These are phyloP conservation scores for Ilyonectria sp. DNA, from an alignment of 2,329 filamentous ascomycete genomes.

Conservation along the genomic window DNA sequence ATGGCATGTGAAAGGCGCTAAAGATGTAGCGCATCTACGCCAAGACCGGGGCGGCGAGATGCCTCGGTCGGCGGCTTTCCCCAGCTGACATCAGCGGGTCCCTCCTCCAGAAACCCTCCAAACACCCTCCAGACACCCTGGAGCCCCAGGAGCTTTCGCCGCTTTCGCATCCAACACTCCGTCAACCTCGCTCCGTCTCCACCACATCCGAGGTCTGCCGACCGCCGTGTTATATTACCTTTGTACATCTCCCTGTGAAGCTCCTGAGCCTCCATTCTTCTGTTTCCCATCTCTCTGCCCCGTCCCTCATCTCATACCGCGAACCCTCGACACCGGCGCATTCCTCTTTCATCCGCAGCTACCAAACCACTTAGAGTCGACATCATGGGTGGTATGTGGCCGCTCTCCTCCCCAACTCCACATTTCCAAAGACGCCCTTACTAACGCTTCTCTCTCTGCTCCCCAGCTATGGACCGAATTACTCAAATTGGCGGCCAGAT, in stretches of 20 bases:
- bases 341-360: conserved; percentile 3
- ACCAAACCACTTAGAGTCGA: conserved; percentile 18
- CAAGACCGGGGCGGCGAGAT: conserved; percentile 47
- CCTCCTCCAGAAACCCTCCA: conserved; percentile 22
- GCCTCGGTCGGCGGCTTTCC: conserved; percentile 50
- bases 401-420: background rate
- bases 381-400: conserved; percentile 58
- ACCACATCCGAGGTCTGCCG: conserved; percentile 49
- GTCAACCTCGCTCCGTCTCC: conserved; percentile 36
- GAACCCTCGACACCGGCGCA: background rate
- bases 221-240: conserved; percentile 40
- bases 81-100: conserved; percentile 47
- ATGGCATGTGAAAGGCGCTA: conserved; percentile 53
- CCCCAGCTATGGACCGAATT: conserved; percentile 70
- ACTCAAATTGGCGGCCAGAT: conserved; percentile 75
- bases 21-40: conserved; percentile 30
- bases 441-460: conserved; percentile 26
- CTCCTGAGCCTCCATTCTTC: conserved; percentile 13
- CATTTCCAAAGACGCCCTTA: background rate
- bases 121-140: conserved; percentile 13
- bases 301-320: background rate
- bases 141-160: conserved; percentile 33
- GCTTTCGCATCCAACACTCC: conserved; percentile 19
- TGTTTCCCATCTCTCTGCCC: conserved; percentile 9
- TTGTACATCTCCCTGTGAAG: conserved; percentile 5